Percentiles rank a stretch among this genome's conserved stretches.
phyloP scores from a whole-genome alignment of 1,139 yeast species.

The Yamadazyma aaseri region DNA sequence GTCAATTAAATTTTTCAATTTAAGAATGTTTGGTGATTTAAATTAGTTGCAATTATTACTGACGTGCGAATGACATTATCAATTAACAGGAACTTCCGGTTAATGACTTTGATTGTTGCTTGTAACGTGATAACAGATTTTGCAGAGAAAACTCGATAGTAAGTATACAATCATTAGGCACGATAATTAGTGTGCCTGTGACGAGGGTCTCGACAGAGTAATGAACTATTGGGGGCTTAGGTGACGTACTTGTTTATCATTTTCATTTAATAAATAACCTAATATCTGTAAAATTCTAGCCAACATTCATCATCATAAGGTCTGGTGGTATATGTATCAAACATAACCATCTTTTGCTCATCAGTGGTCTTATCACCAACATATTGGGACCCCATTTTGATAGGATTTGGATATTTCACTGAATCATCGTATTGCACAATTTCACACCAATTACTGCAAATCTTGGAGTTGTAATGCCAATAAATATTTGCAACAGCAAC shows the following conservation, averaged over 20 bases:
- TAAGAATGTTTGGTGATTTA: neutral
- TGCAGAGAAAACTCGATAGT: too few species aligned
- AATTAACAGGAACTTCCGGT: too few species aligned
- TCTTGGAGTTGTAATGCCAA: constrained; percentile 39
- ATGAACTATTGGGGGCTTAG: too few species aligned
- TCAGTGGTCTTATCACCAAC: constrained; percentile 28
- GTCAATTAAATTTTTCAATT: too few species aligned
- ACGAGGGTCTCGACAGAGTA: too few species aligned
- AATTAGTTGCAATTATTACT: neutral
- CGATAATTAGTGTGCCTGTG: too few species aligned
- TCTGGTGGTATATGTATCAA: constrained; percentile 51
- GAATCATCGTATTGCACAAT: constrained; percentile 19
- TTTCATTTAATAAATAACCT: constrained; percentile 1
- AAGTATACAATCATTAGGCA: too few species aligned
- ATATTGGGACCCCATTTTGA: constrained; percentile 24
- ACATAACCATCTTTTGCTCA: constrained; percentile 50
- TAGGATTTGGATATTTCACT: constrained; percentile 15
- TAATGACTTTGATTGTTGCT: too few species aligned
- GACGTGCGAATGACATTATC: neutral
- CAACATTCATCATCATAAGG: constrained; percentile 53
- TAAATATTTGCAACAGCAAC: constrained; percentile 54
- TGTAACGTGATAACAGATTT: too few species aligned
- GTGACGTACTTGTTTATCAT: too few species aligned
- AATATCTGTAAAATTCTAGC: constrained; percentile 37
- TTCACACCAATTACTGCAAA: constrained; percentile 47